Evolutionary conservation across 306 rosid species (phyloP), one percentile per base, ranked within the genome.

Genomic region (Elaeagnus macrophylla): DNA sequence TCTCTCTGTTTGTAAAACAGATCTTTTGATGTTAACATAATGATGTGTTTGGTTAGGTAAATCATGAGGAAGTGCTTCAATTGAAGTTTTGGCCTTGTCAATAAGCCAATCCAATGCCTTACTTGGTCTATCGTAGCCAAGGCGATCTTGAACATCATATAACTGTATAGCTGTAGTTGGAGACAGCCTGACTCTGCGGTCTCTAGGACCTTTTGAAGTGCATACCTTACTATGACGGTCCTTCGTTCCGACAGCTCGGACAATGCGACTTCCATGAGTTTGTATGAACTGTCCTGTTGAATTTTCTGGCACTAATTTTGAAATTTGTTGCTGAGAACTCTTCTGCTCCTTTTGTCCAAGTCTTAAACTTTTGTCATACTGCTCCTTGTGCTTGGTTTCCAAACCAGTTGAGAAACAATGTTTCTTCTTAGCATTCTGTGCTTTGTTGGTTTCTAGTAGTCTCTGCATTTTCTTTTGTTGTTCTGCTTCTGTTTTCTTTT

Each of bases 21-120:
- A 20, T 1, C 32, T 20, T 20, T 20, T 20, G 32, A 20, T 20
- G 32, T 20, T 20, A 20, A 20, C 32, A 20, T 20, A 20, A 20
- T 20, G 32, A 20, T 20, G 51, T 7, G 95, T 95, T 36, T 76
- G 53, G 93, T 95, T 82, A 3, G 87, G 68, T 0, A 96, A 96
- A 4, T 86, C 93, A 75, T 84, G 75, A 0, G 77, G 83, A 13
- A 91, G 95, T 62, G 84, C 75, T 63, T 91, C 97, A 8, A 91
- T 91, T 73, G 97, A 81, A 10, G 76, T 32, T 8, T 82, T 86
- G 42, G 97, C 97, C 57, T 86, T 91, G 17, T 80, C 84, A 64
- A 89, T 89, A 58, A 89, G 97, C 97, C 97, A 89, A 53, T 89
- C 97, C 48, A 89, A 86, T 53, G 95, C 97, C 51, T 89, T 89